Percentiles rank a stretch among this genome's conserved stretches.
These are phyloP conservation scores for Giardia duodenalis DNA, from an alignment of 208 protist species.

Conservation along the genomic window DNA sequence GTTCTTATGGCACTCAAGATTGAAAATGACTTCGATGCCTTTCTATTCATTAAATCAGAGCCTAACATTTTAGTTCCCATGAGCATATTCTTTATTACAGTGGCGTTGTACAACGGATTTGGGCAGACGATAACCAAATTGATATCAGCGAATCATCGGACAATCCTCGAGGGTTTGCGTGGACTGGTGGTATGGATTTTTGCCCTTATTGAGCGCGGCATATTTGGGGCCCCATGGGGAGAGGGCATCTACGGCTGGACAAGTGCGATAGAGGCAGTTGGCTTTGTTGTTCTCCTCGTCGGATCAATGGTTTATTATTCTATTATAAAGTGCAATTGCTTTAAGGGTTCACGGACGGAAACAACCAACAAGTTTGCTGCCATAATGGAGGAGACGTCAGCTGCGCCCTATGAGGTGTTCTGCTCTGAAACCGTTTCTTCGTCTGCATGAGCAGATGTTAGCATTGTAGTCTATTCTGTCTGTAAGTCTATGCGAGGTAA, in stretches of 20 bases:
- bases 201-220: background rate
- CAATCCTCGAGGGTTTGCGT: background rate
- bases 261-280: background rate
- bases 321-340: background rate
- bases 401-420: no score
- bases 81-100: background rate
- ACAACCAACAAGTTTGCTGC: no score
- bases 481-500: no score
- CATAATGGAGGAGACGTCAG: no score
- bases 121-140: conserved; percentile 4
- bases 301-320: background rate
- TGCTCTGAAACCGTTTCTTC: no score
- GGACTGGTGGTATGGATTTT: conserved; percentile 22
- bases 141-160: conserved; percentile 18
- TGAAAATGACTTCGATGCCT: conserved; percentile 16
- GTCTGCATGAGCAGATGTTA: no score
- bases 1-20: background rate
- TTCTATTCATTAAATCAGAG: background rate
- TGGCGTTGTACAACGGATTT: conserved; percentile 1
- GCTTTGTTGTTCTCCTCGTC: conserved; percentile 1
- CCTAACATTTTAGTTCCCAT: background rate
- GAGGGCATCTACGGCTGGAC: background rate
- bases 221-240: background rate
- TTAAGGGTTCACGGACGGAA: no score
- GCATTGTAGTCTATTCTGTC: no score